Base-by-base conservation (phyloP, 2,329 filamentous ascomycete species). In the Plenodomus biglobosus region DNA sequence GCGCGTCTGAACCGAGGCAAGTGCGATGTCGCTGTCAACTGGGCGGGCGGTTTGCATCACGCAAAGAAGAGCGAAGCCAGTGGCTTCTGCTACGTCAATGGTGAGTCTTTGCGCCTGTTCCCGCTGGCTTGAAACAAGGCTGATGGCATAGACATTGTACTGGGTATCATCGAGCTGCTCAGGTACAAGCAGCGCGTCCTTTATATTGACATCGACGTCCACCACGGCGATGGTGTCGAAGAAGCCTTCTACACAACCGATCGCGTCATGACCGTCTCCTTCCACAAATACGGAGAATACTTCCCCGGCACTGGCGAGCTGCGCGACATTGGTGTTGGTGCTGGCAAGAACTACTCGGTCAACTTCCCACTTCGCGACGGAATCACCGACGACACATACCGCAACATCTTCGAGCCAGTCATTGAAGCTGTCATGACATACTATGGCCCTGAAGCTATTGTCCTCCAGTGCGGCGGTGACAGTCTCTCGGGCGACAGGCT, bases 1-100 rank as follows among this genome's bases (percentile, higher is more conserved):
- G 84, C 84, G n/a, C 77, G 84, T 43, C 70, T 87, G 58, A 87
- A 86, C 61, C 75, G 84, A 47, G 81, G 82, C 40, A 87, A 87
- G 65, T 87, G 84, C 64, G 85, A 87, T 59, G 80, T 87, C 50
- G 83, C 84, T 10, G 74, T 80, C 48, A 80, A 80, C 61, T 80
- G 77, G 94, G 92, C 91, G 13, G 94, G 94, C 30, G 94, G 94
- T 10, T 81, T 99, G 38, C 94, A 99, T 72, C 94, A 99, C 69
- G 94, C 94, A 40, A 96, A 97, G 74, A 94, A 92, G 70, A 84
- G 87, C 50, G 92, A 96, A 74, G 92, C 94, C 1, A 92, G 88
- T 19, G 94, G 94, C 2, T 99, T 99, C 75, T 99, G 94, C 77
- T 99, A 99, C 75, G 91, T 97, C 76, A 99, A 99, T 72, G 76